phyloP scores from a whole-genome alignment of 352 stramenopile genomes.

The Pythium sp. region DNA sequence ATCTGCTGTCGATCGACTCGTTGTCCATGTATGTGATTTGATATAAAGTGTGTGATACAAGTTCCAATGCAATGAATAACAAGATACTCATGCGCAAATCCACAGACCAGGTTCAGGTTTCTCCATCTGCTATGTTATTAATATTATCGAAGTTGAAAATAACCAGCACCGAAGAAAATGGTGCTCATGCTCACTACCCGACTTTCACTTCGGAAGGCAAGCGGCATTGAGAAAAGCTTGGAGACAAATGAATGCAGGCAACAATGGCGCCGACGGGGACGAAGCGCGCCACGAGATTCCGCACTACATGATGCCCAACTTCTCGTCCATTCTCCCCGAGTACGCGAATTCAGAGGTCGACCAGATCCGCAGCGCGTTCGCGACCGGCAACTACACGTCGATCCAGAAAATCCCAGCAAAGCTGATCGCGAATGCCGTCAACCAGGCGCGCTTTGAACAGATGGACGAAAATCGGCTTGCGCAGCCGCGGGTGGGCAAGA shows the following conservation, averaged over 20 bases:
- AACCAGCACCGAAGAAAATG: background rate
- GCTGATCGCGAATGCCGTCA: slow-evolving; percentile 57
- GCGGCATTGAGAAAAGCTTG: background rate
- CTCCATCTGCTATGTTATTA: slow-evolving; percentile 4
- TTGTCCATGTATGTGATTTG: slow-evolving; percentile 8
- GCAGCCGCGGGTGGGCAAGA: slow-evolving; percentile 34
- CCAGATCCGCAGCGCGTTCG: slow-evolving; percentile 75
- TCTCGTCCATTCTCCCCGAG: slow-evolving; percentile 74
- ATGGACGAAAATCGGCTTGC: slow-evolving; percentile 77
- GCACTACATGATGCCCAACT: slow-evolving; percentile 82
- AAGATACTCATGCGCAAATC: background rate
- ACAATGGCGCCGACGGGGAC: slow-evolving; percentile 11
- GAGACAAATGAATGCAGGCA: slow-evolving; percentile 13
- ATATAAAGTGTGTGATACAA: slow-evolving; percentile 6
- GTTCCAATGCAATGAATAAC: slow-evolving; percentile 7
- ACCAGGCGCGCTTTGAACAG: slow-evolving; percentile 60
- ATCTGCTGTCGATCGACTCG: background rate
- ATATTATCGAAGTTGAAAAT: background rate
- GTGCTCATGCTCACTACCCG: background rate
- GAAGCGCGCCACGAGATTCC: slow-evolving; percentile 25
- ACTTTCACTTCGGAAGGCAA: background rate
- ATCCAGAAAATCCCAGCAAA: slow-evolving; percentile 61
- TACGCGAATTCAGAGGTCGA: slow-evolving; percentile 77
- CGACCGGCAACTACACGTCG: slow-evolving; percentile 57
- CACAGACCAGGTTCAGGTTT: background rate